Conservation (phyloP, 1,284 basidiomycete genomes). For the Phylloporus gajari region DNA sequence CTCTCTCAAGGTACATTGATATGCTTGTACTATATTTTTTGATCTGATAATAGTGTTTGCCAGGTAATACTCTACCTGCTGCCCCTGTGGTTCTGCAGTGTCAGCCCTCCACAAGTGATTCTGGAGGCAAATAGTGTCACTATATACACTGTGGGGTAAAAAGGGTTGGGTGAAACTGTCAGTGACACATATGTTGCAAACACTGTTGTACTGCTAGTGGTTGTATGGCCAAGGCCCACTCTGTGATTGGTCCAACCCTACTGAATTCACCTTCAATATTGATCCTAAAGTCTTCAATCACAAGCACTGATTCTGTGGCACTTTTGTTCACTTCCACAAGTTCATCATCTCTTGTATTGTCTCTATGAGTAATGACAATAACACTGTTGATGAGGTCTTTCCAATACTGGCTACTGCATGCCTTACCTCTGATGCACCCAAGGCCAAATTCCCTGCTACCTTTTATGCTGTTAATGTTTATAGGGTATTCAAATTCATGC, state of each 20-base stretch:
- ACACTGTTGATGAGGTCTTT: not conserved
- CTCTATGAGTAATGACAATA: not conserved
- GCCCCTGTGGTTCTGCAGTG: too few species aligned
- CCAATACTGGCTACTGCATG: not conserved
- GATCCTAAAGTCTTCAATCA: too few species aligned
- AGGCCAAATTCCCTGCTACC: not conserved
- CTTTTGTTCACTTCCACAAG: too few species aligned
- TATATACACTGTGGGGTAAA: not conserved
- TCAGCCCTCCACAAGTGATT: too few species aligned
- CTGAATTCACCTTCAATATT: too few species aligned
- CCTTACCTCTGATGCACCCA: not conserved
- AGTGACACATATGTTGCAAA: not conserved
- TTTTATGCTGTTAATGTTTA: not conserved
- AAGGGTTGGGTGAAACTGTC: not conserved
- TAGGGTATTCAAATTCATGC: too few species aligned
- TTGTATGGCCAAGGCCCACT: not conserved
- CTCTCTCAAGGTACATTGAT: not conserved
- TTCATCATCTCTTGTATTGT: not conserved
- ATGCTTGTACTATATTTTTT: not conserved
- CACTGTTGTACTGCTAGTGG: not conserved
- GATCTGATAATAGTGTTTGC: not conserved
- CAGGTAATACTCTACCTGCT: not conserved
- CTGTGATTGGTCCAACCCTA: too few species aligned
- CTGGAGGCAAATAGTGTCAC: not conserved
- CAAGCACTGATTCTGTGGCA: too few species aligned